Percentiles rank a stretch among this genome's conserved stretches.
Evolutionary conservation across 139 green algal genomes (phyloP).

Genomic region (Coelastrella sp.): DNA sequence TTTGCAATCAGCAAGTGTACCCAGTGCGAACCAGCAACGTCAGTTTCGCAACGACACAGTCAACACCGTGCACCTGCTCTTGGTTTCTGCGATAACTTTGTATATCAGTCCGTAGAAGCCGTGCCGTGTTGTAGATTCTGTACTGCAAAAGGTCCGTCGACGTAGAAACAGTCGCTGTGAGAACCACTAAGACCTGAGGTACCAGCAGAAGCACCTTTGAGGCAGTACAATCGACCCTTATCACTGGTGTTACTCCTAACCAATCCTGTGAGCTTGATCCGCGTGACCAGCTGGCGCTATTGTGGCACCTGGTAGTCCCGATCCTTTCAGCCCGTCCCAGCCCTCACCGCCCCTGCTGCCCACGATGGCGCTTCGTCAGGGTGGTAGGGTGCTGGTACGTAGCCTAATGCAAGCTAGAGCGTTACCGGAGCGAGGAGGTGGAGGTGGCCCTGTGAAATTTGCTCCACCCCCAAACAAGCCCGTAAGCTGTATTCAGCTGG

Average conservation of each 20-base stretch:
- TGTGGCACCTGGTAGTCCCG: too few relatives aligned
- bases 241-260: too few relatives aligned
- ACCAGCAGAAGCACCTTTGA: neutral
- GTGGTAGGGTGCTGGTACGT: conserved; percentile 22
- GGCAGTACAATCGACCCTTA: too few relatives aligned
- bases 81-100: neutral
- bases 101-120: neutral
- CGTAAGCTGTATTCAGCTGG: too few relatives aligned
- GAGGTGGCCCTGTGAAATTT: conserved; percentile 62
- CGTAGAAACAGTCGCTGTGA: neutral
- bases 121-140: neutral
- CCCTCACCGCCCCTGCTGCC: neutral
- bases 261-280: too few relatives aligned
- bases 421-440: conserved; percentile 58
- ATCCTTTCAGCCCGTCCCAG: too few relatives aligned
- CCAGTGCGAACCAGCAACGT: neutral
- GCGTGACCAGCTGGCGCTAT: too few relatives aligned
- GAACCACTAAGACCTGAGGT: neutral
- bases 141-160: neutral
- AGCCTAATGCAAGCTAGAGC: conserved; percentile 40
- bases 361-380: conserved; percentile 42
- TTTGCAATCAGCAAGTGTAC: neutral
- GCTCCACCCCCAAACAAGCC: conserved; percentile 60
- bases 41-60: neutral
- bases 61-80: neutral